A percentile compares a stretch with the other conserved stretches of the same genome.
Conservation (phyloP, 2,329 filamentous ascomycete genomes). For the Trichophyton mentagrophytes region DNA sequence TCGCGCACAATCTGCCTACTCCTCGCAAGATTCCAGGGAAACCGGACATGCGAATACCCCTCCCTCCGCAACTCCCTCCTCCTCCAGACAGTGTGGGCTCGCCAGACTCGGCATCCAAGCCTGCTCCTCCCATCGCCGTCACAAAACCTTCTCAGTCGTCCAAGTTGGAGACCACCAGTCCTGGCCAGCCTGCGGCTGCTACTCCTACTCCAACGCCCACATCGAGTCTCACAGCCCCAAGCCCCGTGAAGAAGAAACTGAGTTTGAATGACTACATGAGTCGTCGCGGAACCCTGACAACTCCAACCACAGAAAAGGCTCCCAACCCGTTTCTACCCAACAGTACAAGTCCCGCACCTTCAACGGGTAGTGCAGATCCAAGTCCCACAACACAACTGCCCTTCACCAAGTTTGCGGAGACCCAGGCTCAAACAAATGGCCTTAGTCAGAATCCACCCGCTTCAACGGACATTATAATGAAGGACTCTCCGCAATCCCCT, state of each 20-base stretch:
- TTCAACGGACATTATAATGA: neutral
- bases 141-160: neutral
- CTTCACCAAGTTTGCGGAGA: conserved; percentile 3
- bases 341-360: conserved; percentile 13
- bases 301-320: conserved; percentile 31
- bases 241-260: conserved; percentile 39
- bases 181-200: neutral
- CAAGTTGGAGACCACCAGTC: neutral
- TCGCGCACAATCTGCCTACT: conserved; percentile 26
- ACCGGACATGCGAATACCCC: conserved; percentile 36
- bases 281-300: conserved; percentile 28
- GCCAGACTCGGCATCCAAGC: neutral
- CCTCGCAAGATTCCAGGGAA: conserved; percentile 40
- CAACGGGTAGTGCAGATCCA: conserved; percentile 10
- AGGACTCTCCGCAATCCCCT: neutral
- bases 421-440: neutral
- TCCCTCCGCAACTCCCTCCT: neutral
- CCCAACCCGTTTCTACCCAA: conserved; percentile 20
- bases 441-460: neutral
- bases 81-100: neutral
- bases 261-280: conserved; percentile 39
- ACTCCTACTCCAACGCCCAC: neutral
- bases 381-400: neutral
- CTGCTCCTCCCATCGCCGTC: neutral
- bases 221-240: conserved; percentile 22